Percentiles rank a stretch among this genome's conserved stretches.
These are phyloP conservation scores for Phoenix roebelenii DNA, from an alignment of 176 grass and related monocot genomes.

Conservation along the genomic window DNA sequence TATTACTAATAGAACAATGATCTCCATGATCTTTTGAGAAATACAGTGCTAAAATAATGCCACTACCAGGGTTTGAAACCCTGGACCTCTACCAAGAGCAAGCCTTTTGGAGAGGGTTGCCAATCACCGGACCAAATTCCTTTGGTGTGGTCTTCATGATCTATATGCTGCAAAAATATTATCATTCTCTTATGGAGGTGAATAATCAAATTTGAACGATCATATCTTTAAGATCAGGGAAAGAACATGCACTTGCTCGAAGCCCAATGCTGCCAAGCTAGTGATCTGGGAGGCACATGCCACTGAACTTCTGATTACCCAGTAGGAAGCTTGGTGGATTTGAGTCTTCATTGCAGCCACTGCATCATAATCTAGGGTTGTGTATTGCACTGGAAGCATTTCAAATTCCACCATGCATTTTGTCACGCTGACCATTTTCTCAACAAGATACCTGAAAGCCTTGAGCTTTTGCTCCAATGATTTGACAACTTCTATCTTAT, in stretches of 20 bases:
- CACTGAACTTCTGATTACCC: slow-evolving; percentile 23
- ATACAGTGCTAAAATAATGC: no score
- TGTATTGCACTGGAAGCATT: slow-evolving; percentile 8
- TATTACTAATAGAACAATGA: no score
- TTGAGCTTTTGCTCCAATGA: not conserved
- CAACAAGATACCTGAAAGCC: slow-evolving; percentile 11
- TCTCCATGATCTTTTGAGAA: no score
- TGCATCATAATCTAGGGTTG: slow-evolving; percentile 7
- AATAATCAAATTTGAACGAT: not conserved
- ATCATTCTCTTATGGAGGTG: no score
- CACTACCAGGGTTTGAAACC: no score
- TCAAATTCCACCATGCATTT: slow-evolving; percentile 21
- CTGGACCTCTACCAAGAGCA: no score
- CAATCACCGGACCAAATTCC: no score
- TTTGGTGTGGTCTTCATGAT: no score
- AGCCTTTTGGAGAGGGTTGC: no score
- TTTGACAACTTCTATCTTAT: not conserved
- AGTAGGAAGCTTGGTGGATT: slow-evolving; percentile 20
- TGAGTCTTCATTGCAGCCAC: slow-evolving; percentile 9
- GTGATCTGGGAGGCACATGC: slow-evolving; percentile 16
- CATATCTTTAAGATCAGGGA: slow-evolving; percentile 7
- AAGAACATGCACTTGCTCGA: slow-evolving; percentile 20
- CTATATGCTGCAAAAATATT: no score
- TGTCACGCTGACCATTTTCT: slow-evolving; percentile 21
- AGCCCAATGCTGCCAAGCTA: slow-evolving; percentile 2